phyloP scores from a whole-genome alignment of 805 yeast genomes.

The Saturnispora mendoncae region DNA sequence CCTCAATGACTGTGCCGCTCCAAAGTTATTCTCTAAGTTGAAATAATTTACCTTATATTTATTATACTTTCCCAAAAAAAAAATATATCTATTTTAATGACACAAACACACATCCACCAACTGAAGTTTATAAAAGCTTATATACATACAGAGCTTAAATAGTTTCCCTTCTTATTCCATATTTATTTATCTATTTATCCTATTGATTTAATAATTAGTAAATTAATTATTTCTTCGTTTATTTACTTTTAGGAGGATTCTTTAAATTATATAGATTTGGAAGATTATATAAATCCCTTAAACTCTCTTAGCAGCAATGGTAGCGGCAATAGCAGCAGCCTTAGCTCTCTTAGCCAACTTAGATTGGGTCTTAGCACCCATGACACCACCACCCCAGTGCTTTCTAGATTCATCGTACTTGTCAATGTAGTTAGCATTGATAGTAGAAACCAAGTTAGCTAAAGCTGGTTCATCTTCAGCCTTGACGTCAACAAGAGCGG shows the following conservation, averaged over 20 bases:
- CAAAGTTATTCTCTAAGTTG: constrained; percentile 78
- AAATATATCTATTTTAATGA: too few species aligned
- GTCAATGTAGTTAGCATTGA: constrained; percentile 87
- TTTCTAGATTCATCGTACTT: constrained; percentile 93
- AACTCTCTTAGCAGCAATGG: constrained; percentile 25
- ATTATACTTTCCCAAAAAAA: too few species aligned
- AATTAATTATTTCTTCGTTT: too few species aligned
- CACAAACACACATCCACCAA: too few species aligned
- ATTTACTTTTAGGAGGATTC: too few species aligned
- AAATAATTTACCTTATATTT: constrained; percentile 45
- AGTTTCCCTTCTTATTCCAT: too few species aligned
- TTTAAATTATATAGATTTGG: too few species aligned
- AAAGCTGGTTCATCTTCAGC: constrained; percentile 93
- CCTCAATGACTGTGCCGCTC: constrained; percentile 84
- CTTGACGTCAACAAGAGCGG: constrained; percentile 92
- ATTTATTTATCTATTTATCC: too few species aligned
- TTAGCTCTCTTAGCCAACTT: constrained; percentile 55
- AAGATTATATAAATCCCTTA: background rate
- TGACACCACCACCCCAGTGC: constrained; percentile 99
- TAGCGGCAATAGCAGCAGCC: constrained; percentile 55
- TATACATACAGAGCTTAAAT: too few species aligned
- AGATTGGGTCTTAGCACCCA: constrained; percentile 90
- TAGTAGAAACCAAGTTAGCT: constrained; percentile 85
- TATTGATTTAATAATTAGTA: too few species aligned
- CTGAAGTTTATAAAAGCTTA: too few species aligned